Evolutionary conservation across 148 eudicot genomes (phyloP), one percentile per base, ranked within the genome.

Genomic region (Cornus suecica): DNA sequence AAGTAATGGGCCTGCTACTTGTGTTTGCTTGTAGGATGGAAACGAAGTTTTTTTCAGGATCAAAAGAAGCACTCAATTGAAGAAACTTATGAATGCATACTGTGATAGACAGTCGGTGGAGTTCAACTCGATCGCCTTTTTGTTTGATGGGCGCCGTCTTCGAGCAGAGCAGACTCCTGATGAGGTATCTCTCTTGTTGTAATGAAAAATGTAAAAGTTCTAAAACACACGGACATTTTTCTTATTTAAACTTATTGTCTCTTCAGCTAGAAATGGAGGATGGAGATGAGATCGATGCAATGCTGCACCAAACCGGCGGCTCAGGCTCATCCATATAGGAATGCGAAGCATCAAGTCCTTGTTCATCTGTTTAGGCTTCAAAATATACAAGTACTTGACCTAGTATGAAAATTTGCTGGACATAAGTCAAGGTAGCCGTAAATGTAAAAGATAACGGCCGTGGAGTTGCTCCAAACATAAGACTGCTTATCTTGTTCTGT

Each of bases 301-400:
- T 88, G 92, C 78, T 86, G 77, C 92, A 88, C 79, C 90, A 88
- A 73, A 86, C 88, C 76, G 92, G 92, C 48, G 92, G 92, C 72
- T 80, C 79, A 24, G 92, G 92, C 72, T 80, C 79, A 24, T 34
- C 74, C 63, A 24, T 69, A 16, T 37, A 37, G 42, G 6, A 37
- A 37, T 37, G 8, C 9, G 6, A 4, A 74, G 70, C 65, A 66
- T 23, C 13, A 74, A 62, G 26, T 15, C 0, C 10, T 41, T 41
- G 18, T 34, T 63, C 4, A 18, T 1, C 63, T 25, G 6, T 8
- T 25, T 65, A 20, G 69, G 20, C 48, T 63, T 10, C n/a, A 25
- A 41, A 74, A 63, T 73, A 8, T 73, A n/a, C n/a, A 27, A 14
- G 68, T 73, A 15, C 56, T 61, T 37, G 25, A 72, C 56, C 60